A percentile compares a stretch with the other conserved stretches of the same genome.
These are phyloP conservation scores for Tuber microsphaerosporum DNA, from an alignment of 495 filamentous ascomycete species.

Conservation along the genomic window DNA sequence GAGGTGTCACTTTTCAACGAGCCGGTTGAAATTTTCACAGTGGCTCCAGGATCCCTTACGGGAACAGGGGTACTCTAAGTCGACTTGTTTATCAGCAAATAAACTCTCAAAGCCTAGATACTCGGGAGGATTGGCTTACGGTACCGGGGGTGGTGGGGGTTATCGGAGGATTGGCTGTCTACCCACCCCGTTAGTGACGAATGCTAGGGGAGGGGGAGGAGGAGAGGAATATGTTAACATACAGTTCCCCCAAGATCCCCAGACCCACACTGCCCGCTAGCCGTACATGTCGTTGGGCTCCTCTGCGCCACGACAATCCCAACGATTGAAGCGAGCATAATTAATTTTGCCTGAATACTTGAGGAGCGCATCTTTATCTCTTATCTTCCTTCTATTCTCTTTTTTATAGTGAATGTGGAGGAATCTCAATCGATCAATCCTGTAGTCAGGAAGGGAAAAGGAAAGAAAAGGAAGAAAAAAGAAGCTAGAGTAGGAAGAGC, in stretches of 20 bases:
- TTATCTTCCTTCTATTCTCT: neutral
- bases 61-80: rapidly evolving
- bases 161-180: neutral
- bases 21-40: neutral
- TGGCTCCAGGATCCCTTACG: too few relatives aligned
- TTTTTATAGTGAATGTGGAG: neutral
- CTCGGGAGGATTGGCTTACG: neutral
- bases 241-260: neutral
- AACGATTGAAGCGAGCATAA: neutral
- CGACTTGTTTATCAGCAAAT: neutral
- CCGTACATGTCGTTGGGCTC: neutral
- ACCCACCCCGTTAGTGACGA: neutral
- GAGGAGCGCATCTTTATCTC: neutral
- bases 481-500: neutral
- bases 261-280: neutral
- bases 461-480: neutral
- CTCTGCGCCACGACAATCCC: neutral
- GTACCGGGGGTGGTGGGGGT: neutral
- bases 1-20: neutral
- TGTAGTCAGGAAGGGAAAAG: neutral
- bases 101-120: neutral
- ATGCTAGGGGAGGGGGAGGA: neutral
- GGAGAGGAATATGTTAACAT: neutral
- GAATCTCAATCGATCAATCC: neutral
- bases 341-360: neutral